Evolutionary conservation across 495 filamentous ascomycete species (phyloP).

Genomic region (Trichoderma asperelloides): DNA sequence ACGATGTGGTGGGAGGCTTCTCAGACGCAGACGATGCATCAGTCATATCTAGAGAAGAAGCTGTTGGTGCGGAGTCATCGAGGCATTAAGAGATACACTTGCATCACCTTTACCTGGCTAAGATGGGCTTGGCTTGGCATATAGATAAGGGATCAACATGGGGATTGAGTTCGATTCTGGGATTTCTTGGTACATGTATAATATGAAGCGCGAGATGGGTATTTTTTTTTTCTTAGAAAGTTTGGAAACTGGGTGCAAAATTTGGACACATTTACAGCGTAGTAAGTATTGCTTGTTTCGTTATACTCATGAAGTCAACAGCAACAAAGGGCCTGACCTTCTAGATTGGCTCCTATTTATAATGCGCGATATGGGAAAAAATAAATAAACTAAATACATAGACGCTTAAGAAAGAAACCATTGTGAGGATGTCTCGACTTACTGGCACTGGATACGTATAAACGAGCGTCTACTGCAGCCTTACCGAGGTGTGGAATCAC

Average conservation of each 20-base stretch:
- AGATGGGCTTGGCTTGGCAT: not conserved
- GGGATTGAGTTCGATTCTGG: not conserved
- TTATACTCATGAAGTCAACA: not conserved
- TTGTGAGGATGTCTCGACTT: not conserved
- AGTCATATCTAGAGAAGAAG: not conserved
- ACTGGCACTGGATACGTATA: not conserved
- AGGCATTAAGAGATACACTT: not conserved
- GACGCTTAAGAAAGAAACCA: not conserved
- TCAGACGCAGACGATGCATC: not conserved
- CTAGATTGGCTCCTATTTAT: not conserved
- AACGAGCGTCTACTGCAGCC: too few relatives aligned
- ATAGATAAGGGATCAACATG: not conserved
- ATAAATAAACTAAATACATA: not conserved
- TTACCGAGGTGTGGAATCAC: too few relatives aligned
- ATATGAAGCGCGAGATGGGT: not conserved
- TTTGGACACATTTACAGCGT: conserved; percentile 1
- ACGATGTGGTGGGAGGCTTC: conserved; percentile 33
- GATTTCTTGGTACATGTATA: not conserved
- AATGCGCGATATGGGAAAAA: not conserved
- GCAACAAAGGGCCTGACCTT: not conserved
- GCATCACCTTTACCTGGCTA: not conserved
- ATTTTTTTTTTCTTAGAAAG: not conserved
- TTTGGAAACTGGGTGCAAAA: not conserved
- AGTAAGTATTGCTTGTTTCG: not conserved
- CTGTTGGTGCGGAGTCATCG: not conserved